Conservation (phyloP, 23 red algal genomes). For the Gracilaria gracilis region DNA sequence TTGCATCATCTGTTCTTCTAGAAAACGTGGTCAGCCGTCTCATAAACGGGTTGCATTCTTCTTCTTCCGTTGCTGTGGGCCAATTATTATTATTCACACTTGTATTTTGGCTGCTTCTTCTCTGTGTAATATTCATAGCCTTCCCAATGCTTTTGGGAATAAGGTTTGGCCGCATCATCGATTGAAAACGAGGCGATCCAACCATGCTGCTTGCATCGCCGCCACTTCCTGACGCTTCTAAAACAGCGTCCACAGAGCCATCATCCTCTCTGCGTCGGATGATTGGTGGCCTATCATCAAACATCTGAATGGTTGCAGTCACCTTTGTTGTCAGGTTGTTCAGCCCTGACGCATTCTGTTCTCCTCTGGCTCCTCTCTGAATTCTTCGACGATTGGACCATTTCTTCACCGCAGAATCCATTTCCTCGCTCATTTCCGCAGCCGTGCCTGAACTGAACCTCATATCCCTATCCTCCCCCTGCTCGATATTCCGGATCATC, state of each 20-base stretch:
- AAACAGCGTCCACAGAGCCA: not conserved
- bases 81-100: not conserved
- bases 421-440: slow-evolving; percentile 6
- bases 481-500: not conserved
- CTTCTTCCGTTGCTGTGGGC: not conserved
- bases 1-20: slow-evolving; percentile 22
- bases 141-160: slow-evolving; percentile 25
- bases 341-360: not conserved
- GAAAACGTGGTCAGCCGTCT: slow-evolving; percentile 34
- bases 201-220: not conserved
- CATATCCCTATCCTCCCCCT: not conserved
- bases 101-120: not conserved
- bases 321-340: slow-evolving; percentile 31
- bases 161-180: slow-evolving; percentile 14
- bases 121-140: not conserved
- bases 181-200: slow-evolving; percentile 9
- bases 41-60: slow-evolving; percentile 22
- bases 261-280: slow-evolving; percentile 32
- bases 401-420: slow-evolving; percentile 9
- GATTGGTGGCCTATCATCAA: slow-evolving; percentile 52
- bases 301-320: slow-evolving; percentile 49
- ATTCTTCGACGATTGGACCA: slow-evolving; percentile 8
- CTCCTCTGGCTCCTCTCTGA: slow-evolving; percentile 24
- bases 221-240: not conserved
- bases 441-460: not conserved